Evolutionary conservation across 2,329 filamentous ascomycete species (phyloP).

Genomic region (Penicillium hesseltinei): DNA sequence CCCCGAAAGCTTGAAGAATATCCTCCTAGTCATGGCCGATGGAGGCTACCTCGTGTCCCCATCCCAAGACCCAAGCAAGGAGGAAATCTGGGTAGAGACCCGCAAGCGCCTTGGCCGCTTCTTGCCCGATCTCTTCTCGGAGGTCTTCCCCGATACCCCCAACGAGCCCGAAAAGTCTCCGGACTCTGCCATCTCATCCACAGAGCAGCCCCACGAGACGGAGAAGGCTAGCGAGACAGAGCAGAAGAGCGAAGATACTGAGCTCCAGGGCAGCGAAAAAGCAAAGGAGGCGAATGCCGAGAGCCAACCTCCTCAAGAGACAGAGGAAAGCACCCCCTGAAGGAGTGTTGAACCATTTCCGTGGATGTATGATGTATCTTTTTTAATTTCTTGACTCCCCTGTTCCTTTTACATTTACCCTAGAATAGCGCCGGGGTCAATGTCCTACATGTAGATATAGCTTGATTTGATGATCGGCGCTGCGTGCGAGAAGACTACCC

Average conservation of each 20-base stretch:
- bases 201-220: slow-evolving; percentile 17
- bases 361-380: not conserved
- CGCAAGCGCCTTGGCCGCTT: slow-evolving; percentile 60
- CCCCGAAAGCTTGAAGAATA: slow-evolving; percentile 92
- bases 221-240: slow-evolving; percentile 13
- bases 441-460: slow-evolving; percentile 22
- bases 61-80: slow-evolving; percentile 48
- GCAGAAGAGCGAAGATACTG: slow-evolving; percentile 13
- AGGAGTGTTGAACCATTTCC: not conserved
- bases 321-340: slow-evolving; percentile 4
- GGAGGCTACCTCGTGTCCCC: slow-evolving; percentile 79
- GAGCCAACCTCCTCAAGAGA: not conserved
- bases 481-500: not conserved
- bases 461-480: slow-evolving; percentile 7
- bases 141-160: slow-evolving; percentile 53
- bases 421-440: slow-evolving; percentile 14
- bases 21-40: slow-evolving; percentile 90
- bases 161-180: slow-evolving; percentile 23
- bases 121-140: slow-evolving; percentile 57
- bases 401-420: slow-evolving; percentile 13
- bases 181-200: slow-evolving; percentile 20
- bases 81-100: slow-evolving; percentile 61
- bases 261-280: not conserved
- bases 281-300: slow-evolving; percentile 3
- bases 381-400: slow-evolving; percentile 1